These are phyloP conservation scores for Metarhizium humberi DNA, from an alignment of 2,329 filamentous ascomycete species.

Conservation along the genomic window DNA sequence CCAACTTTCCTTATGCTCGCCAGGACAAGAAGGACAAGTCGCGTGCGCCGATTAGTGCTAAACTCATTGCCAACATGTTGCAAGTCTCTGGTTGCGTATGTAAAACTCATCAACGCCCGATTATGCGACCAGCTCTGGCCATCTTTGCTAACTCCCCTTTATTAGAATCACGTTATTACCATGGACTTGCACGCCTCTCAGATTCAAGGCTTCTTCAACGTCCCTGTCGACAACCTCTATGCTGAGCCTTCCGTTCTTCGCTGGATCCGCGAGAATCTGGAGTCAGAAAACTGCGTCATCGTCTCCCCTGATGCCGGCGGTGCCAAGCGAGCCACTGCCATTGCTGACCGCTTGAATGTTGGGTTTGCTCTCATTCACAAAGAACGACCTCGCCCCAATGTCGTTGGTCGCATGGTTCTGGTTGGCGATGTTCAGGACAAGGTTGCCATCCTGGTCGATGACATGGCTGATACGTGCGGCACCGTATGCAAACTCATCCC, in stretches of 20 bases:
- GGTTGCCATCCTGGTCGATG: conserved; percentile 91
- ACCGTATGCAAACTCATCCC: conserved; percentile 34
- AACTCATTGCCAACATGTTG: conserved; percentile 95
- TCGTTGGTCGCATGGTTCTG: conserved; percentile 86
- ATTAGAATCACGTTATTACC: conserved; percentile 59
- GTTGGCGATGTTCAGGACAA: conserved; percentile 88
- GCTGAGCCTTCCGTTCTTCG: conserved; percentile 86
- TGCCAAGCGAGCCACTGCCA: conserved; percentile 86
- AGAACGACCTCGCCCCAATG: conserved; percentile 76
- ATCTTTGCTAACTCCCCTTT: not conserved
- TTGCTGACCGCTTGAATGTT: conserved; percentile 83
- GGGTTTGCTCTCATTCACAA: conserved; percentile 95
- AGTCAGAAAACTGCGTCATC: conserved; percentile 77
- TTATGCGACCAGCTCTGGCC: not conserved
- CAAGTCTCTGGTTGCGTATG: conserved; percentile 74
- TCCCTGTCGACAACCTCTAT: conserved; percentile 69
- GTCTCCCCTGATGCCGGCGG: conserved; percentile 92
- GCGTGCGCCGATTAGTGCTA: conserved; percentile 90
- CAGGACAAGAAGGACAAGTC: conserved; percentile 97
- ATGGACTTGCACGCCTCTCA: conserved; percentile 94
- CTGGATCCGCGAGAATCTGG: conserved; percentile 83
- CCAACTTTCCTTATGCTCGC: conserved; percentile 92
- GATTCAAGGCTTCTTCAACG: conserved; percentile 93
- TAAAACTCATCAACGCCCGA: not conserved
- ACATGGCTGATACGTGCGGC: conserved; percentile 95